Evolutionary conservation across 108 stramenopile species (phyloP), one percentile per base, ranked within the genome.

Genomic region (Pseudonitzschia multiseries): DNA sequence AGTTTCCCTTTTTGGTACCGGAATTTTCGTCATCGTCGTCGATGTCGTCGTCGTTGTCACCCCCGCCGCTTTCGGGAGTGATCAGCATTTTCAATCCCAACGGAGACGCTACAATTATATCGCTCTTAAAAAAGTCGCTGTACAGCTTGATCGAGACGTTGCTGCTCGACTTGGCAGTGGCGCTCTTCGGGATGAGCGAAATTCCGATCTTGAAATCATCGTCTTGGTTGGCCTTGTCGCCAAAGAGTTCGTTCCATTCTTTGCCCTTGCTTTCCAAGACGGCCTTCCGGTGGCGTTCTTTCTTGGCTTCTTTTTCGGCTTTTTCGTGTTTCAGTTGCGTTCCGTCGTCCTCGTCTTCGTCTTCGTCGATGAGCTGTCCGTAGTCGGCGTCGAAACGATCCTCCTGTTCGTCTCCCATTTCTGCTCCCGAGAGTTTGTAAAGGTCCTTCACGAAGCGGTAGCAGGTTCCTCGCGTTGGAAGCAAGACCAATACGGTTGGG

Each of bases 181-280:
- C 82, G 32, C 75, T 62, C 62, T 86, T 87, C 40, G 89, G 89
- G 13, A 92, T 87, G 6, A 98, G 41, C 2, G 93, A 78, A 36
- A 98, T 84, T 50, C 96, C 98, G 43, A 97, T 69, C 70, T 94
- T 95, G 74, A 98, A 97, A 65, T 97, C 96, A 71, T 98, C 98
- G 68, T 98, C 98, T 40, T 82, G 70, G 68, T 98, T 97, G 29
- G 71, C 90, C 36, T 86, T 77, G 54, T 93, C 96, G 27, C 92
- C 96, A 69, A 98, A 91, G 33, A 97, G 59, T 65, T 95, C 92
- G 51, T 88, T 77, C 96, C 95, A 97, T 62, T 96, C 96, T 29
- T 57, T 71, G 10, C 93, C 95, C 70, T 96, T 96, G 63, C 79
- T 61, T 67, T 79, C 74, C 24, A 89, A 44, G 1, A 89, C 88